Evolutionary conservation across 495 filamentous ascomycete species (phyloP).

Genomic region (Tuber magnatum): DNA sequence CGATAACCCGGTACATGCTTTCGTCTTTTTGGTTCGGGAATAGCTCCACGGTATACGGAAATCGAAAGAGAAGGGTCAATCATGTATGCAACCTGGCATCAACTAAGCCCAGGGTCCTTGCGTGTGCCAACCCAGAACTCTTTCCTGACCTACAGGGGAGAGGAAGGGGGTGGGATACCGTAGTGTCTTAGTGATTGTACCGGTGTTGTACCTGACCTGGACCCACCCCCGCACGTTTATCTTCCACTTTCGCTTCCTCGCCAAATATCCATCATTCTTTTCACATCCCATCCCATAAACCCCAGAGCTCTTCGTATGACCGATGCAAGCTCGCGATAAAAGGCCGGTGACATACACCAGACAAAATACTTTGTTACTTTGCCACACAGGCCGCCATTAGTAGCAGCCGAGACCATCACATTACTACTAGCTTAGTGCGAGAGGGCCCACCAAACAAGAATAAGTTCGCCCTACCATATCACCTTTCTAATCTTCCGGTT

Average conservation of each 20-base stretch:
- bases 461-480: not conserved
- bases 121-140: not conserved
- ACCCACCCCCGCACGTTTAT: not conserved
- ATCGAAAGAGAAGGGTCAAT: not conserved
- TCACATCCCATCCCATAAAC: too few relatives aligned
- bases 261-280: too few relatives aligned
- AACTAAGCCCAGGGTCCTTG: not conserved
- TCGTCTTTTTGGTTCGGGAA: slow-evolving; percentile 4
- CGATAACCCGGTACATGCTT: not conserved
- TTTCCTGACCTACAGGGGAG: not conserved
- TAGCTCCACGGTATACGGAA: slow-evolving; percentile 3
- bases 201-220: not conserved
- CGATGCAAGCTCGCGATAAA: too few relatives aligned
- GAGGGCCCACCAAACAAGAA: not conserved
- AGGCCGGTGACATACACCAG: too few relatives aligned
- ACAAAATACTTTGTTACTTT: not conserved
- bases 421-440: not conserved
- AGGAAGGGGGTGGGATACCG: not conserved
- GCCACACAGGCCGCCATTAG: not conserved
- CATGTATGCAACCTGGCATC: not conserved
- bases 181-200: not conserved
- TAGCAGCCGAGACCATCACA: not conserved
- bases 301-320: too few relatives aligned
- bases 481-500: not conserved
- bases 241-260: not conserved